A percentile compares a stretch with the other conserved stretches of the same genome.
Evolutionary conservation across 2,329 filamentous ascomycete genomes (phyloP).

Genomic region (Xylaria polymorpha): DNA sequence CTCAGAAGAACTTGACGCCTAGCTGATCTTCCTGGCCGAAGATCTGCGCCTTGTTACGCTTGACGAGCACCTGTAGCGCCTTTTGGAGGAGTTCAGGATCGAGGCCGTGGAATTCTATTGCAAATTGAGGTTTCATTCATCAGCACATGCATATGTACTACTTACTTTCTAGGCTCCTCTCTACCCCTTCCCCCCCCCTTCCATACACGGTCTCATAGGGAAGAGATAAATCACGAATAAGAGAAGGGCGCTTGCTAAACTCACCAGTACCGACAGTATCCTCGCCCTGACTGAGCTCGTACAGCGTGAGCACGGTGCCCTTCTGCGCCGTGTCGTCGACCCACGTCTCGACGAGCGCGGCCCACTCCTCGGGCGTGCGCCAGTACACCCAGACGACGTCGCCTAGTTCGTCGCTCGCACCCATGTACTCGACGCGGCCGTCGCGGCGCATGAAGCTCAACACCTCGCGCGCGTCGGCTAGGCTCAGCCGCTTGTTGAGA

Average conservation of each 20-base stretch:
- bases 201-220: neutral
- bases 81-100: conserved; percentile 84
- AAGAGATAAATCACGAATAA: neutral
- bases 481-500: conserved; percentile 63
- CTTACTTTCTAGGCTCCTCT: neutral
- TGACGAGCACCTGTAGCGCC: conserved; percentile 83
- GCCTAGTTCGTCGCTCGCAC: conserved; percentile 48
- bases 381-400: conserved; percentile 82
- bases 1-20: conserved; percentile 96
- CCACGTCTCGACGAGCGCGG: conserved; percentile 79
- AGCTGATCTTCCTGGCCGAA: conserved; percentile 90
- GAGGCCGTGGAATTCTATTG: conserved; percentile 84
- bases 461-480: conserved; percentile 67
- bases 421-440: conserved; percentile 74
- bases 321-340: conserved; percentile 90
- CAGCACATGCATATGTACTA: conserved; percentile 19
- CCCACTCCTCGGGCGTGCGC: conserved; percentile 92
- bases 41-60: conserved; percentile 90
- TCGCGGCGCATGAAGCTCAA: conserved; percentile 69
- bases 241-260: conserved; percentile 41
- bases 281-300: conserved; percentile 92
- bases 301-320: conserved; percentile 88
- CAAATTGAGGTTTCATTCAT: neutral
- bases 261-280: conserved; percentile 74
- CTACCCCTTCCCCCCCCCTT: no score